Evolutionary conservation across 495 filamentous ascomycete genomes (phyloP).

Genomic region (Penicillium subrubescens): DNA sequence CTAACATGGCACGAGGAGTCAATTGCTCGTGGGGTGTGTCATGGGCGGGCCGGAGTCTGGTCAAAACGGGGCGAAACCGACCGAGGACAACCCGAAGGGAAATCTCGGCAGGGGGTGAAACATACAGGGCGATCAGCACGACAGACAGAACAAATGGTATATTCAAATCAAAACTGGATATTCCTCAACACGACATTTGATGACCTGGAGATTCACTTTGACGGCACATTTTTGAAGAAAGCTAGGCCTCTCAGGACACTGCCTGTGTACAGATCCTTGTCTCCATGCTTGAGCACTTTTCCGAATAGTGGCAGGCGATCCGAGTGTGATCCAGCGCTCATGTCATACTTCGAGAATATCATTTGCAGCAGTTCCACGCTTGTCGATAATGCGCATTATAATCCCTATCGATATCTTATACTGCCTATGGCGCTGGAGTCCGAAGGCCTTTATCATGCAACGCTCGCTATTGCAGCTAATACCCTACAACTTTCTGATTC

Average conservation of each 20-base stretch:
- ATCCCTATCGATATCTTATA: slow-evolving; percentile 32
- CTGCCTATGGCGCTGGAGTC: slow-evolving; percentile 31
- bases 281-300: slow-evolving; percentile 9
- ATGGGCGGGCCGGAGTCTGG: slow-evolving; percentile 30
- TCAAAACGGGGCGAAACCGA: slow-evolving; percentile 17
- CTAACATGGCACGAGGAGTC: slow-evolving; percentile 31
- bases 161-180: slow-evolving; percentile 7
- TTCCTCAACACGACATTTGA: slow-evolving; percentile 29
- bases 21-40: slow-evolving; percentile 26
- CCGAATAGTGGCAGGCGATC: slow-evolving; percentile 3
- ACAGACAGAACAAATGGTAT: background rate
- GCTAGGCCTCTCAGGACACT: background rate
- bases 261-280: background rate
- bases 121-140: background rate
- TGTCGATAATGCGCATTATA: slow-evolving; percentile 27
- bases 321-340: slow-evolving; percentile 19
- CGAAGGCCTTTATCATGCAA: slow-evolving; percentile 29
- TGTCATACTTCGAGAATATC: slow-evolving; percentile 27
- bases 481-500: slow-evolving; percentile 24
- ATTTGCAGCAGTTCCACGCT: slow-evolving; percentile 32
- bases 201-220: slow-evolving; percentile 26
- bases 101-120: background rate
- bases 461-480: slow-evolving; percentile 27
- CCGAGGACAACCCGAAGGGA: background rate
- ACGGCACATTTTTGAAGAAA: slow-evolving; percentile 1